A percentile compares a stretch with the other conserved stretches of the same genome.
phyloP scores from a whole-genome alignment of 1,284 basidiomycete genomes.

The Apiotrichum gracile region DNA sequence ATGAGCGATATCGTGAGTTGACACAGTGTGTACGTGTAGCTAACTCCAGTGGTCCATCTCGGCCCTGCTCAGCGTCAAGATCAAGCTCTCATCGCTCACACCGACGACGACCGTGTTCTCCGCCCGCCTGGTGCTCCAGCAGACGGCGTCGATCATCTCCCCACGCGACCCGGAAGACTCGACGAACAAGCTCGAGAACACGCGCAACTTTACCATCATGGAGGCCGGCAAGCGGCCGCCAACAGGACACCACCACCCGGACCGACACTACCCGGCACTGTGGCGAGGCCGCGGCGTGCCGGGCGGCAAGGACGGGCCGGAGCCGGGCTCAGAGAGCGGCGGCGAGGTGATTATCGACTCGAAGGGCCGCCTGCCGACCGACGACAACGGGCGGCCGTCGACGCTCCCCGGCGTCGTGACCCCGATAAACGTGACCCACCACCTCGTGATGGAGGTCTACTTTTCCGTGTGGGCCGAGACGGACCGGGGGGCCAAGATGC shows the following conservation, averaged over 20 bases:
- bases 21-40: too few species aligned
- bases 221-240: constrained; percentile 20
- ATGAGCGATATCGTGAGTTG: constrained; percentile 19
- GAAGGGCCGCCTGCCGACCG: constrained; percentile 21
- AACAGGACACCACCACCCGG: constrained; percentile 3
- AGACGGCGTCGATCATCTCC: constrained; percentile 19
- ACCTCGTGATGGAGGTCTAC: constrained; percentile 28
- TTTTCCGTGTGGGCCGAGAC: constrained; percentile 32
- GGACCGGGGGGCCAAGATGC: constrained; percentile 11
- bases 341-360: constrained; percentile 4
- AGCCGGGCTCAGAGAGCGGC: not conserved
- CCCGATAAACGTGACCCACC: constrained; percentile 33
- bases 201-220: constrained; percentile 8
- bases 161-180: constrained; percentile 17
- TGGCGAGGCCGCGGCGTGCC: constrained; percentile 20
- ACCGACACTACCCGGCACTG: constrained; percentile 10
- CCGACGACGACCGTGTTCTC: constrained; percentile 15
- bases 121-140: constrained; percentile 15
- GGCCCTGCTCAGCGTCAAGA: constrained; percentile 6
- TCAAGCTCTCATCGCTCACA: constrained; percentile 10
- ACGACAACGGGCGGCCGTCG: constrained; percentile 19
- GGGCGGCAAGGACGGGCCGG: constrained; percentile 6
- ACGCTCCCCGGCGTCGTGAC: constrained; percentile 26
- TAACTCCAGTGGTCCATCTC: constrained; percentile 19
- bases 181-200: constrained; percentile 7